Conservation (phyloP, 1,284 basidiomycete genomes). For the Rhodotorula mucilaginosa region DNA sequence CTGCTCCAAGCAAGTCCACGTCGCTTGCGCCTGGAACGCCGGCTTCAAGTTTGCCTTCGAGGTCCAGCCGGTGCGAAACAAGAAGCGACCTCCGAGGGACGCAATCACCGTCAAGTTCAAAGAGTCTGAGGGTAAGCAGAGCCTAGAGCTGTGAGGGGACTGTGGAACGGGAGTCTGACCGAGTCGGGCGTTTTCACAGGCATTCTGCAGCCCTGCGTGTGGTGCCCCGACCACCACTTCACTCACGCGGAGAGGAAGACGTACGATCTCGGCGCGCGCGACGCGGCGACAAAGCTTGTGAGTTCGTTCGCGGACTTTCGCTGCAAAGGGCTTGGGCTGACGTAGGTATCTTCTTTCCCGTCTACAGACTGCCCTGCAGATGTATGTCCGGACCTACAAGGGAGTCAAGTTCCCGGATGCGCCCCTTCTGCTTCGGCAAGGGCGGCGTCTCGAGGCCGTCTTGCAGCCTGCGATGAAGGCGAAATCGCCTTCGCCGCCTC, state of each 20-base stretch:
- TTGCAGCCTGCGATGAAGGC: constrained; percentile 28
- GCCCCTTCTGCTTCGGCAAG: constrained; percentile 58
- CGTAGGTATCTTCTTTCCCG: too few relatives aligned
- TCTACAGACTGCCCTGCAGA: constrained; percentile 34
- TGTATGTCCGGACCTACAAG: constrained; percentile 55
- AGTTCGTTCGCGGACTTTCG: neutral
- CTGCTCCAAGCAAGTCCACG: constrained; percentile 76
- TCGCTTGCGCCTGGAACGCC: constrained; percentile 82
- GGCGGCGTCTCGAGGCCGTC: constrained; percentile 26
- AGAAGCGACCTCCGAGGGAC: constrained; percentile 61
- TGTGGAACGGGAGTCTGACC: neutral
- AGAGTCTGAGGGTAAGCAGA: constrained; percentile 55
- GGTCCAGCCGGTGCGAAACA: constrained; percentile 66
- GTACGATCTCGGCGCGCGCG: constrained; percentile 30
- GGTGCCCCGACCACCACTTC: constrained; percentile 76
- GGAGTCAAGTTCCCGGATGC: constrained; percentile 74
- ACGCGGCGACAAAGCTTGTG: constrained; percentile 28
- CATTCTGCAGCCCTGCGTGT: constrained; percentile 73
- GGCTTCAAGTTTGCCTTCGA: constrained; percentile 86
- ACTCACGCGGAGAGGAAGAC: constrained; percentile 41
- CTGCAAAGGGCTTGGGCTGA: neutral
- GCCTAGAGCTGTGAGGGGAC: too few relatives aligned
- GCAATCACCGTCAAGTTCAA: constrained; percentile 74
- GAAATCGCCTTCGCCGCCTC: constrained; percentile 15
- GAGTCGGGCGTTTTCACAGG: constrained; percentile 54